Percentiles rank a stretch among this genome's conserved stretches.
phyloP scores from a whole-genome alignment of 2,329 filamentous ascomycete species.

The Exutisphaerella laricina region DNA sequence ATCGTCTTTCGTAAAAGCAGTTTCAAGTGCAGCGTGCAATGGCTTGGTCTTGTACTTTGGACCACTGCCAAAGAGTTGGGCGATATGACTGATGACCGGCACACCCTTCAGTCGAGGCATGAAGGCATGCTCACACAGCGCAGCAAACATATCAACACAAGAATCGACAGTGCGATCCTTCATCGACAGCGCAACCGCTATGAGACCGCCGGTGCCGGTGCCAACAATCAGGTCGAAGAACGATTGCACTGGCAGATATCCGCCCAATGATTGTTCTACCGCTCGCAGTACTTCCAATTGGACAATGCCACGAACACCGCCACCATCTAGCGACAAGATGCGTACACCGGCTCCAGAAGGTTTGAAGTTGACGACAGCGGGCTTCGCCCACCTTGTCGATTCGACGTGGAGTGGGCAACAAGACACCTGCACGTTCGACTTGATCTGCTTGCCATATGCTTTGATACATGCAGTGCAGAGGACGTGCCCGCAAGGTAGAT shows the following conservation, averaged over 20 bases:
- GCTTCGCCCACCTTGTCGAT: slow-evolving; percentile 33
- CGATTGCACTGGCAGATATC: slow-evolving; percentile 37
- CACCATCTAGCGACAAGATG: slow-evolving; percentile 33
- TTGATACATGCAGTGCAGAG: slow-evolving; percentile 41
- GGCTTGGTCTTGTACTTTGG: slow-evolving; percentile 34
- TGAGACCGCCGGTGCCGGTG: slow-evolving; percentile 43
- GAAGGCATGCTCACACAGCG: slow-evolving; percentile 39
- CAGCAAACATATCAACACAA: slow-evolving; percentile 38
- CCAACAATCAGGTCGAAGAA: slow-evolving; percentile 50
- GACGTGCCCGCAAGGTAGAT: slow-evolving; percentile 44
- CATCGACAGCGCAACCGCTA: slow-evolving; percentile 40
- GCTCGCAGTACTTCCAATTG: slow-evolving; percentile 40
- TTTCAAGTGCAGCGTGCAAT: slow-evolving; percentile 34
- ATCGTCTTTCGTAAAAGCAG: slow-evolving; percentile 35
- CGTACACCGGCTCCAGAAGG: slow-evolving; percentile 27
- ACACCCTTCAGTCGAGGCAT: slow-evolving; percentile 36
- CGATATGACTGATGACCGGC: slow-evolving; percentile 31
- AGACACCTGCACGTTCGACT: slow-evolving; percentile 24
- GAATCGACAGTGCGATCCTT: slow-evolving; percentile 37
- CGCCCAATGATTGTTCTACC: slow-evolving; percentile 39
- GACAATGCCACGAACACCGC: slow-evolving; percentile 44
- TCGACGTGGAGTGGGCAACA: slow-evolving; percentile 35
- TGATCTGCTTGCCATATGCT: slow-evolving; percentile 30
- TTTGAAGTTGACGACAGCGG: slow-evolving; percentile 27
- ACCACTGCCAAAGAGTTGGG: slow-evolving; percentile 26